These are phyloP conservation scores for Penicillium egyptiacum DNA, from an alignment of 495 filamentous ascomycete genomes.

Conservation along the genomic window DNA sequence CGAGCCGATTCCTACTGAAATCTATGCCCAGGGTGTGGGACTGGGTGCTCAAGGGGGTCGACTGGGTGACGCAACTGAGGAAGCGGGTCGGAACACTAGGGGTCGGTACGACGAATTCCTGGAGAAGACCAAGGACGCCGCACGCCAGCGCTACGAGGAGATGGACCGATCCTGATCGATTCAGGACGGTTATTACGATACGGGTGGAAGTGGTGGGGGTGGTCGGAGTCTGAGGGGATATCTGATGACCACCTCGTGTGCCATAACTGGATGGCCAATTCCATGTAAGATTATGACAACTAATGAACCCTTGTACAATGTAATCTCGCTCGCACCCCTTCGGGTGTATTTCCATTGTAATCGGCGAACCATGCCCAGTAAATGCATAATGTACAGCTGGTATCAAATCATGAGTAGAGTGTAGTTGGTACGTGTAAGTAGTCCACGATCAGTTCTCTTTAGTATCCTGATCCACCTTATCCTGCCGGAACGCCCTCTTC, in stretches of 20 bases:
- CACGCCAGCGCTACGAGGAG: conserved; percentile 73
- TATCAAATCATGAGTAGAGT: conserved; percentile 21
- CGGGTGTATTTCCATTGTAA: background rate
- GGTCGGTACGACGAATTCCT: conserved; percentile 72
- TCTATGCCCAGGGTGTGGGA: conserved; percentile 82
- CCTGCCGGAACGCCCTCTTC: conserved; percentile 25
- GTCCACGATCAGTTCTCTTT: conserved; percentile 13
- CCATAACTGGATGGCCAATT: background rate
- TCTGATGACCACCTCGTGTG: background rate
- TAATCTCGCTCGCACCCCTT: background rate
- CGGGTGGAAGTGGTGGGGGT: background rate
- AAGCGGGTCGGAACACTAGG: conserved; percentile 71
- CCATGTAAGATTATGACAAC: conserved; percentile 2
- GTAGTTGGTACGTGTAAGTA: conserved; percentile 1
- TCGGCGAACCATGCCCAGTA: background rate
- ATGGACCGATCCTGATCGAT: conserved; percentile 39
- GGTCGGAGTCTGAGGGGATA: background rate
- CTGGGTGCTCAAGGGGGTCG: conserved; percentile 81
- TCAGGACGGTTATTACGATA: background rate
- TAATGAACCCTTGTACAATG: background rate
- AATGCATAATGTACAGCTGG: conserved; percentile 25
- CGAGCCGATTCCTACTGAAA: conserved; percentile 71
- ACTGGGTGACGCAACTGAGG: conserved; percentile 79
- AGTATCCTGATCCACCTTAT: conserved; percentile 14
- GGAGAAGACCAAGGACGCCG: conserved; percentile 74